Evolutionary conservation across 1,284 basidiomycete genomes (phyloP).

Genomic region (Tilletia horrida): DNA sequence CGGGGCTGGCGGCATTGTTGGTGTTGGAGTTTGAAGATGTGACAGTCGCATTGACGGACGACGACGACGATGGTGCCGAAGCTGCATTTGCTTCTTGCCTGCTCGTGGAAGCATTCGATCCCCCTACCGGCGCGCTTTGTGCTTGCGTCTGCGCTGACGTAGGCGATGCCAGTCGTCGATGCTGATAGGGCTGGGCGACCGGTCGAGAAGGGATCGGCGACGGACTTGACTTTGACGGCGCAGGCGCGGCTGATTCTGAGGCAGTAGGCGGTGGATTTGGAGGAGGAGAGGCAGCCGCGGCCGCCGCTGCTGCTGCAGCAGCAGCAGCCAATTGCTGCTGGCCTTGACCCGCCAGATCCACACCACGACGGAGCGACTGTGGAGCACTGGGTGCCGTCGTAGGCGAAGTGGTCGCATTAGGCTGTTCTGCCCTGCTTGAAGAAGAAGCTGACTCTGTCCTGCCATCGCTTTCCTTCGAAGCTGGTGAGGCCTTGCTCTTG

Average conservation of each 20-base stretch:
- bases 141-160: neutral
- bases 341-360: constrained; percentile 10
- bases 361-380: neutral
- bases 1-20: neutral
- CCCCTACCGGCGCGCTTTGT: neutral
- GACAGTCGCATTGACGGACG: too few relatives aligned
- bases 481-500: neutral
- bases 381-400: neutral
- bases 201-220: neutral
- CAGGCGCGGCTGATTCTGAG: neutral
- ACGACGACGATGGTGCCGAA: neutral
- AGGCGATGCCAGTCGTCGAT: neutral
- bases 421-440: neutral
- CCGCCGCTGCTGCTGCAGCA: neutral
- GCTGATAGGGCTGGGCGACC: constrained; percentile 12
- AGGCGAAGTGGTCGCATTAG: neutral
- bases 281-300: neutral
- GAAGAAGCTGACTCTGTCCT: neutral
- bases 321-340: constrained; percentile 11
- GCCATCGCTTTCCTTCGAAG: neutral
- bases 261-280: neutral
- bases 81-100: neutral
- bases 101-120: neutral
- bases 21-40: too few relatives aligned
- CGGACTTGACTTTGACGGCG: neutral